These are phyloP conservation scores for Trichoderma gracile DNA, from an alignment of 2,329 filamentous ascomycete genomes.

Conservation along the genomic window DNA sequence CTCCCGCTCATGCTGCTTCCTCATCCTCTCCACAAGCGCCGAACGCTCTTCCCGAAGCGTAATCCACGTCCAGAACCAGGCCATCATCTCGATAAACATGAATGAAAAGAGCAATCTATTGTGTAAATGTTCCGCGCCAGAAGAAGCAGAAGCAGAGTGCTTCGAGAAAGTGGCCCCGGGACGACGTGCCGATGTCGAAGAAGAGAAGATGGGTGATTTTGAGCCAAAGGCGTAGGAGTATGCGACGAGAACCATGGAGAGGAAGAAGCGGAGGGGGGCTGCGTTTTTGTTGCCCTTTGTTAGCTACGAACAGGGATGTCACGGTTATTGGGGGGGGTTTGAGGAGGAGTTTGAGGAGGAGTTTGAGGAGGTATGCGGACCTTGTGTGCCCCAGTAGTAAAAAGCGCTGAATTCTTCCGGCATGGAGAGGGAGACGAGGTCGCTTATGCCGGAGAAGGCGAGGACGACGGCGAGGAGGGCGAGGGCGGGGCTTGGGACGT, in stretches of 20 bases:
- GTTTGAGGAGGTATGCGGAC: slow-evolving; percentile 49
- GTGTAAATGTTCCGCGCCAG: slow-evolving; percentile 69
- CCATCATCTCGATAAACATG: slow-evolving; percentile 77
- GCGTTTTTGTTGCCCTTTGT: background rate
- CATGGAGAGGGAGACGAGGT: slow-evolving; percentile 66
- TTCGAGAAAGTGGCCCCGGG: slow-evolving; percentile 32
- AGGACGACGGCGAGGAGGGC: slow-evolving; percentile 72
- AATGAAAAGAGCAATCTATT: slow-evolving; percentile 85
- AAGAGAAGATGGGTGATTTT: slow-evolving; percentile 43
- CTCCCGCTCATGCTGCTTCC: slow-evolving; percentile 30
- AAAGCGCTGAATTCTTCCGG: slow-evolving; percentile 65
- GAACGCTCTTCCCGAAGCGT: slow-evolving; percentile 66
- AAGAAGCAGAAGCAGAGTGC: slow-evolving; percentile 36
- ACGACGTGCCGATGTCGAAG: slow-evolving; percentile 34
- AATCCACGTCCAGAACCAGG: slow-evolving; percentile 85
- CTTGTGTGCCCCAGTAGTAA: slow-evolving; percentile 67
- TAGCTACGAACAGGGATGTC: slow-evolving; percentile 10
- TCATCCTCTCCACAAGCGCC: slow-evolving; percentile 45
- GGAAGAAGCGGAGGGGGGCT: slow-evolving; percentile 65
- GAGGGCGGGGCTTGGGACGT: slow-evolving; percentile 67
- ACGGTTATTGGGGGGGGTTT: slow-evolving; percentile 28
- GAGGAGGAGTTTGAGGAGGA: slow-evolving; percentile 28
- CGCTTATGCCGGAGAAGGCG: slow-evolving; percentile 59
- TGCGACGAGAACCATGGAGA: slow-evolving; percentile 61
- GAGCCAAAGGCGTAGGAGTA: slow-evolving; percentile 65